These are phyloP conservation scores for Taphrina flavorubra DNA, from an alignment of 1,139 yeast genomes.

Conservation along the genomic window DNA sequence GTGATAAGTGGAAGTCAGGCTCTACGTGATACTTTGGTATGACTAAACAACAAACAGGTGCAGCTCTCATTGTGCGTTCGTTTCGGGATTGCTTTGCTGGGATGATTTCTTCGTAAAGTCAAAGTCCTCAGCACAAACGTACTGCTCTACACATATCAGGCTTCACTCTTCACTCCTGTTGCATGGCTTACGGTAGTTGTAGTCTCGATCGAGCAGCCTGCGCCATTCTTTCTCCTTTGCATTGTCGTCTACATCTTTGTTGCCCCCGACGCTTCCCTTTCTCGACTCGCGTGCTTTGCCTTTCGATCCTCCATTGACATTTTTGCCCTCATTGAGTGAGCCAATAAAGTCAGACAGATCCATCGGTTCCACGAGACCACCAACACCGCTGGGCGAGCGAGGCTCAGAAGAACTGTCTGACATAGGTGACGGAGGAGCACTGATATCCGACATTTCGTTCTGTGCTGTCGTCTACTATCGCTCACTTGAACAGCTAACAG, in stretches of 20 bases:
- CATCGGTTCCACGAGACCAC: constrained; percentile 19
- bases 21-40: too few relatives aligned
- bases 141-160: constrained; percentile 16
- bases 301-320: neutral
- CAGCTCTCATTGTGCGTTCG: neutral
- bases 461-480: too few relatives aligned
- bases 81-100: neutral
- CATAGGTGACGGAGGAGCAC: constrained; percentile 18
- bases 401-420: constrained; percentile 13
- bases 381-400: constrained; percentile 12
- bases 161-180: neutral
- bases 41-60: too few relatives aligned
- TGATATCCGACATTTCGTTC: constrained; percentile 11
- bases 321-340: constrained; percentile 3
- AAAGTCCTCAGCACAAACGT: constrained; percentile 14
- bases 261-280: constrained; percentile 1
- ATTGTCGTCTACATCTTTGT: constrained; percentile 12
- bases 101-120: neutral
- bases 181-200: constrained; percentile 5
- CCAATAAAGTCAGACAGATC: constrained; percentile 29
- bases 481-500: too few relatives aligned
- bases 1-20: too few relatives aligned
- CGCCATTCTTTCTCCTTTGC: neutral
- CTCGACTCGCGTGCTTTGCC: constrained; percentile 8
- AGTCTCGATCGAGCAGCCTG: constrained; percentile 7